phyloP scores from a whole-genome alignment of 2,329 filamentous ascomycete genomes.

The Epichloe elymi region DNA sequence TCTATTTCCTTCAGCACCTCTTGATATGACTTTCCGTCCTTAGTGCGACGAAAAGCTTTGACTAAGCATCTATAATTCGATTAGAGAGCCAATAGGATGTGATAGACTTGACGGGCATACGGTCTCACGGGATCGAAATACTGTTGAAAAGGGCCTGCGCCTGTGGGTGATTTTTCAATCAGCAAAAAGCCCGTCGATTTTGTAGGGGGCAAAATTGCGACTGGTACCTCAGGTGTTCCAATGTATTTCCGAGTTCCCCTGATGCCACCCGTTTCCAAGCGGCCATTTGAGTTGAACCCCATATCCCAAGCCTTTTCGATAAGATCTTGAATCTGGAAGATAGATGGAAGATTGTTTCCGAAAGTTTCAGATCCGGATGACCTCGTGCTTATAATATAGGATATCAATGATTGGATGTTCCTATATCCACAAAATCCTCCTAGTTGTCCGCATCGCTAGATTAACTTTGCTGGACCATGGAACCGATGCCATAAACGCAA shows the following conservation, averaged over 20 bases:
- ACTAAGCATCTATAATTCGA: conserved; percentile 40
- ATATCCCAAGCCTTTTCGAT: conserved; percentile 84
- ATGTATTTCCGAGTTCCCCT: conserved; percentile 88
- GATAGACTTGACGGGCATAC: not conserved
- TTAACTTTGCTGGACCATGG: not conserved
- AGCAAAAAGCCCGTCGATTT: not conserved
- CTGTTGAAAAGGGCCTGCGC: conserved; percentile 66
- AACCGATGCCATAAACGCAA: too few relatives aligned
- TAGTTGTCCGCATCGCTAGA: conserved; percentile 11
- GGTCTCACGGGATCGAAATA: conserved; percentile 49
- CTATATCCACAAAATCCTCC: conserved; percentile 91
- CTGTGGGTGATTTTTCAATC: conserved; percentile 24
- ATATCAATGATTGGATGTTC: conserved; percentile 85
- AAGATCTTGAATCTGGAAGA: conserved; percentile 70
- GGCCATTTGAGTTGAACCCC: conserved; percentile 63
- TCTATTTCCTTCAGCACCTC: conserved; percentile 56
- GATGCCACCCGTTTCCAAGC: conserved; percentile 76
- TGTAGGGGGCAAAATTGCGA: not conserved
- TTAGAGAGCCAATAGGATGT: not conserved
- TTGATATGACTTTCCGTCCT: conserved; percentile 30
- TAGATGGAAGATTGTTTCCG: conserved; percentile 49
- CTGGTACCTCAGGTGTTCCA: conserved; percentile 67
- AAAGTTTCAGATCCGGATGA: conserved; percentile 48
- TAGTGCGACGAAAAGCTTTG: conserved; percentile 40
- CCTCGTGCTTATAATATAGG: conserved; percentile 54